Percentiles rank a stretch among this genome's conserved stretches.
These are phyloP conservation scores for Thraustochytrium aureum DNA, from an alignment of 352 stramenopile genomes.

Conservation along the genomic window DNA sequence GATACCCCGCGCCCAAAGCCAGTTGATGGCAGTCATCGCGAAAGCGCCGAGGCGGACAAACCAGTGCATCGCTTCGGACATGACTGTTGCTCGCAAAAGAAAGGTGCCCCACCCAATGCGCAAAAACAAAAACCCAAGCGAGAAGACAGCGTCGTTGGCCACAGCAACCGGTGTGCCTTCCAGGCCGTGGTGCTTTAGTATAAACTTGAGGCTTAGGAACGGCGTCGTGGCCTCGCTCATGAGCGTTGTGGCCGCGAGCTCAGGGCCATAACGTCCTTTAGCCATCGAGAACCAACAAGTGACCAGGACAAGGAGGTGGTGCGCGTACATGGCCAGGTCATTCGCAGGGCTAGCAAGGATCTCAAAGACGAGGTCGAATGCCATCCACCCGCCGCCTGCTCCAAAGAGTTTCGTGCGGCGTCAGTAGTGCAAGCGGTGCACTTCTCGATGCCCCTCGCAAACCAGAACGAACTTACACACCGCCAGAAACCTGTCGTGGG, in stretches of 20 bases:
- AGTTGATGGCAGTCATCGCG: constrained; percentile 1
- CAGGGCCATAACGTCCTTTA: neutral
- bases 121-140: neutral
- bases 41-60: neutral
- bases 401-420: neutral
- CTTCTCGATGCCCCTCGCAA: too few relatives aligned
- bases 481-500: too few relatives aligned
- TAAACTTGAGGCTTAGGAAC: neutral
- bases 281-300: neutral
- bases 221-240: constrained; percentile 6
- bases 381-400: neutral
- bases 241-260: neutral
- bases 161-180: neutral
- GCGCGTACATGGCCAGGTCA: neutral
- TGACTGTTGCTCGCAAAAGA: neutral
- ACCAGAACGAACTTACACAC: too few relatives aligned
- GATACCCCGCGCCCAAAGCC: neutral
- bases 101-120: neutral
- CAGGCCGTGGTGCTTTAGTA: neutral
- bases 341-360: neutral
- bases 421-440: neutral
- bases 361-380: neutral
- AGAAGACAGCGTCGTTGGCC: constrained; percentile 2
- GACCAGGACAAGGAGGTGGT: neutral
- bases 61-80: neutral